Conservation (phyloP, 805 yeast genomes). For the Kazachstania bromeliacearum region DNA sequence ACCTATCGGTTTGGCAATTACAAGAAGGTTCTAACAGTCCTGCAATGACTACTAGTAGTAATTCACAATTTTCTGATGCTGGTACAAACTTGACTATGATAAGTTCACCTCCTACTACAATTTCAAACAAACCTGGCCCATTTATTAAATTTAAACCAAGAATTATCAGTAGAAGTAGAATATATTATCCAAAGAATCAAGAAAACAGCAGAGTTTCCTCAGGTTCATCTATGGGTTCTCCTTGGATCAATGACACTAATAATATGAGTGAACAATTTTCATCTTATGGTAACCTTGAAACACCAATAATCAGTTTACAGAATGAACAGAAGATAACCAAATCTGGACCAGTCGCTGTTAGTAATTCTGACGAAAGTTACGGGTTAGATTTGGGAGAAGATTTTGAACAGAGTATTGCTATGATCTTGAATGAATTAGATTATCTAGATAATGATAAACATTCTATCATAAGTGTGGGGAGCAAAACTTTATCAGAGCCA, state of each 20-base stretch:
- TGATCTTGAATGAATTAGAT: not conserved
- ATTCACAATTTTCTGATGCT: conserved; percentile 23
- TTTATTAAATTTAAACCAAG: conserved; percentile 23
- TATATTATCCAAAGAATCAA: conserved; percentile 5
- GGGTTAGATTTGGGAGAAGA: not conserved
- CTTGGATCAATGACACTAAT: not conserved
- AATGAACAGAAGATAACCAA: not conserved
- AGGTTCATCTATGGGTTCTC: not conserved
- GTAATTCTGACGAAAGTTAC: not conserved
- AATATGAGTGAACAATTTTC: not conserved
- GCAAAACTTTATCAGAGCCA: no score
- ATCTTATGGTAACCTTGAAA: not conserved
- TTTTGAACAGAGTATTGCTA: not conserved
- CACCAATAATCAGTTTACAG: conserved; percentile 1
- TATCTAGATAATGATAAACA: not conserved
- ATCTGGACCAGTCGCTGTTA: not conserved
- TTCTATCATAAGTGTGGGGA: not conserved
- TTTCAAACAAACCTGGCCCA: not conserved
- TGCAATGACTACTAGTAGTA: conserved; percentile 12
- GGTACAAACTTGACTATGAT: conserved; percentile 12
- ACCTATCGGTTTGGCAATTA: conserved; percentile 26
- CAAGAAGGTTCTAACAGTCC: conserved; percentile 13
- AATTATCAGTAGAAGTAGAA: conserved; percentile 9
- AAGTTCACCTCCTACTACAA: conserved; percentile 7
- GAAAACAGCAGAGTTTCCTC: not conserved